Base-by-base conservation (phyloP, 164 flowering plant genomes). In the Vitis riparia region DNA sequence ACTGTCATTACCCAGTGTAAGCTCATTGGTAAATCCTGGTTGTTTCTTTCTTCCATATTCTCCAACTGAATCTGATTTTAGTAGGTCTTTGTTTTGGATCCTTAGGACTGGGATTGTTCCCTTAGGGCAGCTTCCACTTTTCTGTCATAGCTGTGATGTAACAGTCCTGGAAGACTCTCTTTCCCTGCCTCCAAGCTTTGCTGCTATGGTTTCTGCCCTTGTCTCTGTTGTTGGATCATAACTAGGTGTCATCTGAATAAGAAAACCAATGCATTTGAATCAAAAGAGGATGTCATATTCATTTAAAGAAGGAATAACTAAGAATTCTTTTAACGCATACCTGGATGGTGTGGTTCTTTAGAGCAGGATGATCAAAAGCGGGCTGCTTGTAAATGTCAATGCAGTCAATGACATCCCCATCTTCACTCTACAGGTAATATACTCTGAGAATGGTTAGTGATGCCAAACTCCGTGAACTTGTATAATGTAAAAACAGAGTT, bases 81-180 rank as follows among this genome's bases (percentile, higher is more conserved):
- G 48, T 1, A 73, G 58, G 16, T 23, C 64, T 2, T 59, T 29
- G 11, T 61, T 75, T 17, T 49, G 73, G 64, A 62, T 55, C 60
- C 90, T 78, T n/a, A 87, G 78, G 10, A 85, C 63, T 0, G 89
- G 92, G 9, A 88, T 64, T 10, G 90, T 85, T 68, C 87, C 90
- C 27, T 76, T 16, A 0, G 92, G 92, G 65, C 90, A 88, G 30
- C 76, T 84, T 63, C 92, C 90, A 68, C 71, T 81, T 77, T 62
- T 82, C 7, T 74, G 80, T 90, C 92, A 88, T n/a, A 69, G 7
- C 44, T 88, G 92, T 13, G 74, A 52, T 37, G 19, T n/a, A 11
- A 1, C 61, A 32, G 49, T 63, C 8, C 8, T 30, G 8, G 72
- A 50, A 27, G 68, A 14, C 37, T 62, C 16, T 7, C 63, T 23